phyloP scores from a whole-genome alignment of 176 grass and related monocot genomes.

The Ensete glaucum region DNA sequence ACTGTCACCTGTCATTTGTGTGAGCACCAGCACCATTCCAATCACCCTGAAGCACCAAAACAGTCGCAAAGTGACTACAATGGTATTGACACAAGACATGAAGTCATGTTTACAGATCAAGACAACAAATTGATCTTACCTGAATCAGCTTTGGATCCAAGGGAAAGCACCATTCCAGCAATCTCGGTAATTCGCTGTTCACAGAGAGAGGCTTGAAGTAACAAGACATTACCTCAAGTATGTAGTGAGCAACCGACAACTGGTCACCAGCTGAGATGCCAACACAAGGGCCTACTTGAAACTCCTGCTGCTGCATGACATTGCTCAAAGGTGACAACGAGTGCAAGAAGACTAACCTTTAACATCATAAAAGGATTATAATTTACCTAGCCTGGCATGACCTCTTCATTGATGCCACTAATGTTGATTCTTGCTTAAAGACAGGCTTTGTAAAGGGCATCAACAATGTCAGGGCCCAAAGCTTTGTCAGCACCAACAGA shows the following conservation, averaged over 20 bases:
- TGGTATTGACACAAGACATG: too few species aligned
- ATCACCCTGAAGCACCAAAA: conserved; percentile 32
- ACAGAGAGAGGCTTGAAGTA: background rate
- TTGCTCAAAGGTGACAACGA: too few species aligned
- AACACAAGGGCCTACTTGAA: conserved; percentile 87
- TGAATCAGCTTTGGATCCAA: conserved; percentile 78
- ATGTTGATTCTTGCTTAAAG: conserved; percentile 88
- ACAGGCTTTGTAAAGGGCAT: conserved; percentile 92
- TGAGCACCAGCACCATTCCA: conserved; percentile 93
- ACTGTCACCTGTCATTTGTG: conserved; percentile 61
- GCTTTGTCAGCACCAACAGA: conserved; percentile 72
- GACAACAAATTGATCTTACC: conserved; percentile 18
- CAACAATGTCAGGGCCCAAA: conserved; percentile 81
- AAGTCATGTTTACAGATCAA: too few species aligned
- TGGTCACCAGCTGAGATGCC: conserved; percentile 65
- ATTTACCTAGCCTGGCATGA: conserved; percentile 88
- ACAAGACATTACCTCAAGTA: conserved; percentile 52
- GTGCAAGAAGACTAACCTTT: too few species aligned
- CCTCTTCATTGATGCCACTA: conserved; percentile 96
- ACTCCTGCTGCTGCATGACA: conserved; percentile 56
- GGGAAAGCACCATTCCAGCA: conserved; percentile 70
- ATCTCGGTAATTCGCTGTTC: conserved; percentile 81
- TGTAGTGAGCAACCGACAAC: conserved; percentile 65
- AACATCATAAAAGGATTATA: too few species aligned
- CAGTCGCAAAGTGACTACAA: too few species aligned